Evolutionary conservation across 2,329 filamentous ascomycete species (phyloP).

Genomic region (Rutstroemia sp.): DNA sequence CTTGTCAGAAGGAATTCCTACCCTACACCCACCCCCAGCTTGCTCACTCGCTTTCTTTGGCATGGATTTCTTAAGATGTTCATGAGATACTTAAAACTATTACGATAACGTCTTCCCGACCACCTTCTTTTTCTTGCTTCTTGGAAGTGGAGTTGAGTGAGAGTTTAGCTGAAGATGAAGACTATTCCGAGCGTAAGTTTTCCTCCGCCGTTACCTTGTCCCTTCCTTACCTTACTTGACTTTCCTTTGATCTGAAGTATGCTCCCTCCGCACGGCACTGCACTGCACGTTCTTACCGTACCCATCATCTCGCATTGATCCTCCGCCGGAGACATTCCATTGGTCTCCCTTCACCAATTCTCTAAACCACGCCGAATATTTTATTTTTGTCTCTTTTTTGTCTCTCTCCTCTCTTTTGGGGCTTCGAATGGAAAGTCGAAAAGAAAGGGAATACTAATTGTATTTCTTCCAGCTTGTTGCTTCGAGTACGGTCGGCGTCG

Average conservation of each 20-base stretch:
- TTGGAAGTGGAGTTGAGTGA: too few relatives aligned
- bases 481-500: slow-evolving; percentile 31
- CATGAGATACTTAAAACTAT: slow-evolving; percentile 19
- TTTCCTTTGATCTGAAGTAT: neutral
- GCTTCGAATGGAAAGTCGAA: slow-evolving; percentile 1
- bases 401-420: neutral
- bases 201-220: slow-evolving; percentile 1
- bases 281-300: neutral
- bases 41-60: slow-evolving; percentile 6
- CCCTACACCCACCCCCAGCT: neutral
- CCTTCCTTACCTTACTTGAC: neutral
- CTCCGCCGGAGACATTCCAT: neutral
- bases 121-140: slow-evolving; percentile 15
- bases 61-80: slow-evolving; percentile 25
- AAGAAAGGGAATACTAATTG: slow-evolving; percentile 10
- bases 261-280: too few relatives aligned
- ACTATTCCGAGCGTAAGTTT: slow-evolving; percentile 28
- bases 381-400: neutral
- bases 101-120: slow-evolving; percentile 7
- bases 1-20: neutral
- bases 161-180: slow-evolving; percentile 21
- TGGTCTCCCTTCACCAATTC: slow-evolving; percentile 2
- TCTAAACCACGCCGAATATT: neutral
- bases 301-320: neutral
- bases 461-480: slow-evolving; percentile 28